Percentiles rank a stretch among this genome's conserved stretches.
Conservation (phyloP, 164 flowering plant genomes). For the Nelumbo lutea region DNA sequence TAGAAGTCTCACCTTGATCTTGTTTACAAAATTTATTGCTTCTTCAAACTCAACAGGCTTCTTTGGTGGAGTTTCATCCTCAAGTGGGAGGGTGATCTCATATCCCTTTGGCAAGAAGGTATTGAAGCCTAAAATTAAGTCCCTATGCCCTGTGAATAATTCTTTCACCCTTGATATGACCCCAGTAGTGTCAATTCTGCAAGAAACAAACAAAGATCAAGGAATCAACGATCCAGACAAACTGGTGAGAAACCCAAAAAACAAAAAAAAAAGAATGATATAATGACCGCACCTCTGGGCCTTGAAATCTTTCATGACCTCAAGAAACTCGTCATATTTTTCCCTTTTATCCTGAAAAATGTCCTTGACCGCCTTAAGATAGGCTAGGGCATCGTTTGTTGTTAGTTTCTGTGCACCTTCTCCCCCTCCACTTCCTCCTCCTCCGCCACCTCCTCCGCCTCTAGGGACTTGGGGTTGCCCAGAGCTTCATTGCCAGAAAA, state of each 20-base stretch:
- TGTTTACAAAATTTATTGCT: conserved; percentile 90
- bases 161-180: conserved; percentile 89
- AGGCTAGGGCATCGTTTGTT: conserved; percentile 71
- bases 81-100: conserved; percentile 69
- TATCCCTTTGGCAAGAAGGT: conserved; percentile 91
- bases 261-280: not conserved
- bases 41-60: conserved; percentile 88
- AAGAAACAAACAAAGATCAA: conserved; percentile 2
- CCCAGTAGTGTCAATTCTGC: conserved; percentile 79
- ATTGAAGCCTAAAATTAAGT: conserved; percentile 81
- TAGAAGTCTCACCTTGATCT: conserved; percentile 62
- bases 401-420: conserved; percentile 50
- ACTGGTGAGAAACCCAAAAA: not conserved
- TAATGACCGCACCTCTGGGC: conserved; percentile 51
- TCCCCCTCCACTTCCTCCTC: conserved; percentile 27
- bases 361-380: conserved; percentile 80
- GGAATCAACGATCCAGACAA: not conserved
- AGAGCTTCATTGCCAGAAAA: conserved; percentile 35
- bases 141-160: conserved; percentile 74
- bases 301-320: conserved; percentile 93
- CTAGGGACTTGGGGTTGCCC: conserved; percentile 38
- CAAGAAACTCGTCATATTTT: conserved; percentile 80
- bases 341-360: conserved; percentile 76
- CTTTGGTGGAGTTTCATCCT: conserved; percentile 75
- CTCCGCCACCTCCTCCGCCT: conserved; percentile 25